phyloP scores from a whole-genome alignment of 2,329 filamentous ascomycete species.

The Exophiala mesophila region DNA sequence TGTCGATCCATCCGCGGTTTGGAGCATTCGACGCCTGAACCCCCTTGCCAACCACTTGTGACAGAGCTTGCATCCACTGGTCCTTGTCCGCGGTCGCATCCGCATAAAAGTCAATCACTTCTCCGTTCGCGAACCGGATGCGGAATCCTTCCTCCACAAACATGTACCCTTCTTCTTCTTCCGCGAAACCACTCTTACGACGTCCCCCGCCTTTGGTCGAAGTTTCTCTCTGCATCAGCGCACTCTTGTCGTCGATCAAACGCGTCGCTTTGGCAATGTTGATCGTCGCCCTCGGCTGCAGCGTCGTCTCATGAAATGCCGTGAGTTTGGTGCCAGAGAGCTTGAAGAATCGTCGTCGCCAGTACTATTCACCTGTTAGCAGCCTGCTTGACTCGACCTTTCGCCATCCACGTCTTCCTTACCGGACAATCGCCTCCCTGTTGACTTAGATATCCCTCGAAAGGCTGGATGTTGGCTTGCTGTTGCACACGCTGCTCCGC shows the following conservation, averaged over 20 bases:
- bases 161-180: constrained; percentile 99
- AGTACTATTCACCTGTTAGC: constrained; percentile 59
- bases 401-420: too few relatives aligned
- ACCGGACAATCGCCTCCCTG: constrained; percentile 97
- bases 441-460: constrained; percentile 87
- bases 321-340: constrained; percentile 86
- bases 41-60: constrained; percentile 60
- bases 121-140: constrained; percentile 95
- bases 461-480: constrained; percentile 37
- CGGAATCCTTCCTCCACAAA: constrained; percentile 99
- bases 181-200: constrained; percentile 89
- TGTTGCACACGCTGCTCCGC: constrained; percentile 67
- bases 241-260: constrained; percentile 83
- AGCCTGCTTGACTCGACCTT: too few relatives aligned
- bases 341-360: constrained; percentile 97
- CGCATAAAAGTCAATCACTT: constrained; percentile 97
- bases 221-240: constrained; percentile 78
- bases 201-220: constrained; percentile 71
- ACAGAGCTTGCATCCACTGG: constrained; percentile 85
- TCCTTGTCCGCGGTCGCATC: constrained; percentile 85
- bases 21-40: constrained; percentile 29
- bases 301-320: constrained; percentile 90
- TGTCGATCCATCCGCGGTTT: constrained; percentile 57
- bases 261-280: constrained; percentile 90
- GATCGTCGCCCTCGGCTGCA: constrained; percentile 93